Evolutionary conservation across 345 rosid species (phyloP), one percentile per base, ranked within the genome.

Genomic region (Lenwebbia sp.): DNA sequence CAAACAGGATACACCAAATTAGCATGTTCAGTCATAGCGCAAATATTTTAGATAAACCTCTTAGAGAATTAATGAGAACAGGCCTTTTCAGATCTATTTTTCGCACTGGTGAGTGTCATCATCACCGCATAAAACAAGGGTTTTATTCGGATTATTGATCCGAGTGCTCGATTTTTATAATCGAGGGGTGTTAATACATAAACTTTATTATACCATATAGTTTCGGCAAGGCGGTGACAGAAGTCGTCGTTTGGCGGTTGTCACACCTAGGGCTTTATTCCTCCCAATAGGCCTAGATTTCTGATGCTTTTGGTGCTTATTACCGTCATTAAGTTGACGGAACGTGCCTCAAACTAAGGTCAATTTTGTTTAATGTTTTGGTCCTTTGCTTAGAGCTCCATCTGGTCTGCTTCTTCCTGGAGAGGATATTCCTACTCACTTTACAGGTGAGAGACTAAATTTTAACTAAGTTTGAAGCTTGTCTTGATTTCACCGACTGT

Each of bases 161-260:
- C 78, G 23, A 60, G 54, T 60, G 85, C 33, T 19, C 65, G n/a
- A 50, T 37, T 86, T 84, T 81, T 83, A 82, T 81, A 83, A 57
- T 62, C 21, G 2, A 37, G 53, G 83, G 83, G 82, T 26, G 12
- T 44, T 6, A 41, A 21, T 47, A 70, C 26, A 70, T 37, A 37
- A 70, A 70, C 41, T 70, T 70, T 70, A 70, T 65, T 37, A 62
- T 28, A 62, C 30, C 40, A 62, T 85, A 78, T 10, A 86, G 15
- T 40, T 84, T 53, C 33, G 60, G 78, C 86, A 87, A 85, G 37
- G 84, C 49, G 25, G 88, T 81, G 83, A 83, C 85, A 87, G 70
- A 86, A 88, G 88, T 89, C 88, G 93, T 93, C 91, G 91, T 88
- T 88, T 91, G 91, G 93, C 89, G 75, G 65, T 91, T 93, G 92